Percentiles rank a stretch among this genome's conserved stretches.
Evolutionary conservation across 768 basidiomycete species (phyloP).

Genomic region (Leccinum variicolor): DNA sequence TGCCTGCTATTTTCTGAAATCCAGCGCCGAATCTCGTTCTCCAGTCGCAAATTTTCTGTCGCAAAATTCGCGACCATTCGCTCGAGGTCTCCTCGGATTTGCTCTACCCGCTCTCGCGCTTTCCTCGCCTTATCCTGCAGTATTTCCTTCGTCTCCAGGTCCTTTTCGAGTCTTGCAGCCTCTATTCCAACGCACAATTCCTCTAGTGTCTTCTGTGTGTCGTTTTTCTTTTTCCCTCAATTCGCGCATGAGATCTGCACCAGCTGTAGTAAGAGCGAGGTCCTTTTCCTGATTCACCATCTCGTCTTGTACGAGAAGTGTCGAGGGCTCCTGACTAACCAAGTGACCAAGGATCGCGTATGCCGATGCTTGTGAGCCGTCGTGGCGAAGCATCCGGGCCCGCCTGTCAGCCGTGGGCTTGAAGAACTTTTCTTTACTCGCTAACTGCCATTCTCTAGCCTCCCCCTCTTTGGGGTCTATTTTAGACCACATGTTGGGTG

Average conservation of each 20-base stretch:
- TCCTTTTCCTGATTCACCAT: conserved; percentile 47
- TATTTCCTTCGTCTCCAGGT: conserved; percentile 42
- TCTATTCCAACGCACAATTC: conserved; percentile 44
- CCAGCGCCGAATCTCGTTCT: conserved; percentile 22
- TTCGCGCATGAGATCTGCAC: conserved; percentile 47
- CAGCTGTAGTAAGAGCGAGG: conserved; percentile 51
- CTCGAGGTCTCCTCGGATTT: conserved; percentile 38
- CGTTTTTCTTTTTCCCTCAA: conserved; percentile 41
- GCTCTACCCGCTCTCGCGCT: conserved; percentile 39
- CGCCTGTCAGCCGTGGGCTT: conserved; percentile 48
- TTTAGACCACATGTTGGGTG: conserved; percentile 51
- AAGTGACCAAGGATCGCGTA: conserved; percentile 42
- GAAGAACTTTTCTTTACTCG: conserved; percentile 41
- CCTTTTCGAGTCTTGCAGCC: conserved; percentile 39
- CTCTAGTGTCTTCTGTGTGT: conserved; percentile 44
- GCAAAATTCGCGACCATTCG: conserved; percentile 37
- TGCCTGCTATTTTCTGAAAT: conserved; percentile 18
- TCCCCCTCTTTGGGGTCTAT: conserved; percentile 34
- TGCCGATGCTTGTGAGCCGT: conserved; percentile 40
- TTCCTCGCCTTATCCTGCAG: conserved; percentile 41
- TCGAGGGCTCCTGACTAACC: conserved; percentile 34
- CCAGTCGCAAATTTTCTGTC: conserved; percentile 33
- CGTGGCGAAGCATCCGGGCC: conserved; percentile 42
- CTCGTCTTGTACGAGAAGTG: conserved; percentile 53
- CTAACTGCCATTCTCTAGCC: conserved; percentile 45